A percentile compares a stretch with the other conserved stretches of the same genome.
These are phyloP conservation scores for Ascochyta clinopodiicola DNA, from an alignment of 2,329 filamentous ascomycete genomes.

Conservation along the genomic window DNA sequence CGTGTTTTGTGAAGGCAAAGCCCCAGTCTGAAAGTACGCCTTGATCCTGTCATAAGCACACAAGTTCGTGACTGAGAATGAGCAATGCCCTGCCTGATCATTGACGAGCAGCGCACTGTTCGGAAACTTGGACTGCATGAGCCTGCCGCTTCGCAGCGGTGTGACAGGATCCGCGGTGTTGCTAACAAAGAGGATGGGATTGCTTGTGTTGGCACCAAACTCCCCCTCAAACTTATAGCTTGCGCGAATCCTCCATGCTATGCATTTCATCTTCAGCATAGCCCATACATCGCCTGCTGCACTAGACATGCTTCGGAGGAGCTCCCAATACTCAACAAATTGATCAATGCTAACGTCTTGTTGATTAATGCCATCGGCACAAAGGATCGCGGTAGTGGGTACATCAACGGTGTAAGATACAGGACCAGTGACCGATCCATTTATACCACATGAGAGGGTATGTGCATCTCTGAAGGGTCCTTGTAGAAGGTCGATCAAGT, in stretches of 20 bases:
- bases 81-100: conserved; percentile 56
- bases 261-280: conserved; percentile 47
- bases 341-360: conserved; percentile 27
- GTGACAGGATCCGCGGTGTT: conserved; percentile 67
- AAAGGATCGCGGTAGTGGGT: conserved; percentile 43
- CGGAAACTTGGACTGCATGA: conserved; percentile 51
- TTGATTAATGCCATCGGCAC: conserved; percentile 50
- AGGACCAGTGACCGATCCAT: conserved; percentile 19
- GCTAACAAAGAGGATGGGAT: conserved; percentile 64
- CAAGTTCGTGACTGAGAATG: conserved; percentile 41
- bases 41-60: conserved; percentile 46
- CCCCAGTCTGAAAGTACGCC: conserved; percentile 51
- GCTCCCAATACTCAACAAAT: conserved; percentile 46
- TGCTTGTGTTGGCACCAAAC: conserved; percentile 51
- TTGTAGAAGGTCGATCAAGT: conserved; percentile 23
- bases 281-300: conserved; percentile 50
- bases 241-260: conserved; percentile 47
- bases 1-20: conserved; percentile 54
- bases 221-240: conserved; percentile 40
- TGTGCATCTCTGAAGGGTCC: conserved; percentile 27
- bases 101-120: conserved; percentile 55
- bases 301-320: conserved; percentile 43
- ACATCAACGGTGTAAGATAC: conserved; percentile 9
- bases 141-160: conserved; percentile 55
- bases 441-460: conserved; percentile 37